These are phyloP conservation scores for Hypoxylon sp. DNA, from an alignment of 2,329 filamentous ascomycete genomes.

Conservation along the genomic window DNA sequence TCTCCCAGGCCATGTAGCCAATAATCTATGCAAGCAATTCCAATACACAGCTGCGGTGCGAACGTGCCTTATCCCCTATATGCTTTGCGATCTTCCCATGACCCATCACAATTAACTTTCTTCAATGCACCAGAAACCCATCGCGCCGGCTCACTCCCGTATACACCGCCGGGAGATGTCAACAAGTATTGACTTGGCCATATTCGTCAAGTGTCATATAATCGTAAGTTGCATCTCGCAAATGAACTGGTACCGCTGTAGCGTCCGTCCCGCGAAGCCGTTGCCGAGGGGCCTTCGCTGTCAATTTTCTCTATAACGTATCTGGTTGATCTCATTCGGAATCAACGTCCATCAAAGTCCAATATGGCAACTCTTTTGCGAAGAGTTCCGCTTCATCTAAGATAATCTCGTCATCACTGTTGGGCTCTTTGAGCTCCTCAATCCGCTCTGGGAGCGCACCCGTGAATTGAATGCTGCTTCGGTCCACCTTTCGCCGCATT, in stretches of 20 bases:
- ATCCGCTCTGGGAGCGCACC: conserved; percentile 50
- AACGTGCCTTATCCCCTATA: conserved; percentile 18
- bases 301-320: conserved; percentile 34
- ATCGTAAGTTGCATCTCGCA: conserved; percentile 28
- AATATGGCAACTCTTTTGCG: conserved; percentile 51
- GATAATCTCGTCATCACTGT: conserved; percentile 51
- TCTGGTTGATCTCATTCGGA: conserved; percentile 43
- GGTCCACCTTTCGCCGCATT: conserved; percentile 51
- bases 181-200: conserved; percentile 12
- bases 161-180: conserved; percentile 8
- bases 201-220: conserved; percentile 37
- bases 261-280: conserved; percentile 30
- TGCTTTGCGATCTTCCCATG: conserved; percentile 16
- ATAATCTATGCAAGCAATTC: conserved; percentile 48
- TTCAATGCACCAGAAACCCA: conserved; percentile 21
- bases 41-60: conserved; percentile 27
- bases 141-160: conserved; percentile 20
- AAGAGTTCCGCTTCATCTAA: conserved; percentile 50
- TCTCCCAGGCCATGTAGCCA: conserved; percentile 47
- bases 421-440: conserved; percentile 52
- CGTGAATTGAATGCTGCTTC: conserved; percentile 50
- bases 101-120: conserved; percentile 12
- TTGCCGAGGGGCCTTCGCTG: background rate
- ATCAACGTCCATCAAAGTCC: conserved; percentile 53
- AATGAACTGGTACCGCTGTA: conserved; percentile 12